Percentiles rank a stretch among this genome's conserved stretches.
These are phyloP conservation scores for Juncus inflexus DNA, from an alignment of 176 grass and related monocot species.

Conservation along the genomic window DNA sequence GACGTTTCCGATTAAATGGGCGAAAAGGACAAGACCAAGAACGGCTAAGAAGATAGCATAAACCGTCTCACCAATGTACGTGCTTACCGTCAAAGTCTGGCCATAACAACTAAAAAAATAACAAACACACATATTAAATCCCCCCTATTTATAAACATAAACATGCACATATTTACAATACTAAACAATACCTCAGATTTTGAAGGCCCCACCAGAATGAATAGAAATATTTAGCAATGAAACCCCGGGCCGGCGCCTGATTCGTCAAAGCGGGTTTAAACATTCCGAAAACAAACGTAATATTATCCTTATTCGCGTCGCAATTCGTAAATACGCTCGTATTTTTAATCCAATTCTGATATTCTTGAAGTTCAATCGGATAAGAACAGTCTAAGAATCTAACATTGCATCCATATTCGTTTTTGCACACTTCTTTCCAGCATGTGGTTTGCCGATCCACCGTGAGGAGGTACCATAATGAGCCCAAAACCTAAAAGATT, in stretches of 20 bases:
- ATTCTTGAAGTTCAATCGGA: conserved; percentile 8
- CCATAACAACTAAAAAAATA: conserved; percentile 67
- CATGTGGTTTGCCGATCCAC: conserved; percentile 85
- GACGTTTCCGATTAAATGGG: conserved; percentile 97
- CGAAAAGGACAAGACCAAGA: conserved; percentile 86
- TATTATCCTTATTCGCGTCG: conserved; percentile 9
- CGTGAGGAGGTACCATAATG: conserved; percentile 79
- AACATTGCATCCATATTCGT: conserved; percentile 44
- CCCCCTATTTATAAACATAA: background rate
- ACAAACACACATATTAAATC: background rate
- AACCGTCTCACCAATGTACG: conserved; percentile 87
- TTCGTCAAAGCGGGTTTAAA: conserved; percentile 55
- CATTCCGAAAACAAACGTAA: conserved; percentile 73
- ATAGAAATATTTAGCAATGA: conserved; percentile 87
- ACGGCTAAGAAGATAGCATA: conserved; percentile 91
- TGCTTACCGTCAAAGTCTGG: conserved; percentile 80
- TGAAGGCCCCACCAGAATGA: conserved; percentile 99
- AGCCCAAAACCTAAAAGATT: conserved; percentile 64
- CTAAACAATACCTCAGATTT: conserved; percentile 66
- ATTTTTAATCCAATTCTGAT: conserved; percentile 31
- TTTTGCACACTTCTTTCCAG: conserved; percentile 69
- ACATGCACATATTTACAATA: background rate
- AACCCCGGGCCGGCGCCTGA: conserved; percentile 54
- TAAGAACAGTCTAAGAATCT: conserved; percentile 62
- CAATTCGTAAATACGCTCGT: conserved; percentile 56